phyloP scores from a whole-genome alignment of 306 rosid species.

The Mucuna pruriens region DNA sequence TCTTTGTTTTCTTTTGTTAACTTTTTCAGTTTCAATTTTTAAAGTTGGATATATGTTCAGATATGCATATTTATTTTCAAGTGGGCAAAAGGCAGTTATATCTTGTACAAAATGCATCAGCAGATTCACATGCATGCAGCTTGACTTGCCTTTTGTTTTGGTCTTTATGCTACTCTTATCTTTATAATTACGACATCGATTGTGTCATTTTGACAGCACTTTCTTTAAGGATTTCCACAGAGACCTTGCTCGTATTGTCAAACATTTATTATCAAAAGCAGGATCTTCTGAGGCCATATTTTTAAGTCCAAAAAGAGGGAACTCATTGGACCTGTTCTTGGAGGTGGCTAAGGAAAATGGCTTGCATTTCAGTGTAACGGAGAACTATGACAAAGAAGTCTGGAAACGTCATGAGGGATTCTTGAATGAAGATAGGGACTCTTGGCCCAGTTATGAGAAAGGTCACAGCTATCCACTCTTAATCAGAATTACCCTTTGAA shows the following conservation, averaged over 20 bases:
- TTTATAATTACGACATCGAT: slow-evolving; percentile 41
- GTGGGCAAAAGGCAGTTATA: slow-evolving; percentile 37
- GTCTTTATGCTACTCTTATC: slow-evolving; percentile 45
- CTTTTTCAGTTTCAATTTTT: slow-evolving; percentile 40
- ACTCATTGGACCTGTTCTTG: slow-evolving; percentile 71
- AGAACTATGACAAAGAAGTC: slow-evolving; percentile 66
- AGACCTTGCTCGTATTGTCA: slow-evolving; percentile 67
- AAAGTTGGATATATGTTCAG: slow-evolving; percentile 38
- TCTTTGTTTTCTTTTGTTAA: slow-evolving; percentile 38
- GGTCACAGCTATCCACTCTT: slow-evolving; percentile 83
- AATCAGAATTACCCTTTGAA: slow-evolving; percentile 67
- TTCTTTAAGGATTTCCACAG: slow-evolving; percentile 81
- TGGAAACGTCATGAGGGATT: slow-evolving; percentile 67
- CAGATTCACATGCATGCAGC: slow-evolving; percentile 46
- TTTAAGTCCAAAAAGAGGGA: slow-evolving; percentile 82
- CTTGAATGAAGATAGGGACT: slow-evolving; percentile 53
- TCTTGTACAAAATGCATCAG: slow-evolving; percentile 38
- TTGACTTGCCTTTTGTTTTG: slow-evolving; percentile 41
- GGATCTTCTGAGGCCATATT: slow-evolving; percentile 68
- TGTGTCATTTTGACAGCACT: slow-evolving; percentile 67
- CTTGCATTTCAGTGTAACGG: slow-evolving; percentile 62
- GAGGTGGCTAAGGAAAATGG: slow-evolving; percentile 62
- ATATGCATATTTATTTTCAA: slow-evolving; percentile 37
- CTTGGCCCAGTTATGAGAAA: slow-evolving; percentile 75
- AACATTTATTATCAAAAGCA: slow-evolving; percentile 55